Base-by-base conservation (phyloP, 2,329 filamentous ascomycete species). In the Arthrobotrys megalospora region DNA sequence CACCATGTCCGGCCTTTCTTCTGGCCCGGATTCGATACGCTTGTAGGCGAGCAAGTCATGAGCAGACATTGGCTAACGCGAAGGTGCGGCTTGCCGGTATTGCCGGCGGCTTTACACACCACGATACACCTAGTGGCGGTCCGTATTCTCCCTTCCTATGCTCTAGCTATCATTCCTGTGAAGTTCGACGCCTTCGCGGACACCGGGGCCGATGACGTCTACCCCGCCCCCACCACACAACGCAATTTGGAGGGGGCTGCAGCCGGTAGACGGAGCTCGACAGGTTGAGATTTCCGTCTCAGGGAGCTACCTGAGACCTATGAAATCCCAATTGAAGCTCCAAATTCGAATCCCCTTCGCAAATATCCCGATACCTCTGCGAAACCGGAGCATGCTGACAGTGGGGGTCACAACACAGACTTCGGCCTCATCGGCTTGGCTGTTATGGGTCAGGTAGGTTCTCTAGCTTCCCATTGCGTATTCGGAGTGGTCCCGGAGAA, bases 391-490 rank as follows among this genome's bases (percentile, higher is more conserved):
- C 28, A 66, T 77, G 60, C 73, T 77, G 73, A 77, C 70, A 55
- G 73, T 77, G 66, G 73, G 68, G 72, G 73, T 52, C 66, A 36
- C 73, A 77, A 77, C 73, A 47, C 73, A 90, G 92, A 96, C 90
- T 91, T 96, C 87, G 93, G 93, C 89, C 92, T 96, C 85, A 95
- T 96, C 85, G 93, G 93, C 90, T 89, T 96, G 88, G 93, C 93
- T 88, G 93, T 96, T 87, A 96, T 96, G 92, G 87, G 87, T 71
- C 81, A 83, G 75, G 81, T 82, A 80, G 64, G 79, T 70, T 89
- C 87, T 86, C 19, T n/a, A 43, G 55, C 16, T 43, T 28, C 43
- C 8, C 24, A 24, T 60, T 60, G 47, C 48, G 28, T 64, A 21
- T 24, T 28, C 45, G 58, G 38, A 38, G 12, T 8, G 48, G 48